phyloP scores from a whole-genome alignment of 495 filamentous ascomycete species.

The Xylaria intraflava region DNA sequence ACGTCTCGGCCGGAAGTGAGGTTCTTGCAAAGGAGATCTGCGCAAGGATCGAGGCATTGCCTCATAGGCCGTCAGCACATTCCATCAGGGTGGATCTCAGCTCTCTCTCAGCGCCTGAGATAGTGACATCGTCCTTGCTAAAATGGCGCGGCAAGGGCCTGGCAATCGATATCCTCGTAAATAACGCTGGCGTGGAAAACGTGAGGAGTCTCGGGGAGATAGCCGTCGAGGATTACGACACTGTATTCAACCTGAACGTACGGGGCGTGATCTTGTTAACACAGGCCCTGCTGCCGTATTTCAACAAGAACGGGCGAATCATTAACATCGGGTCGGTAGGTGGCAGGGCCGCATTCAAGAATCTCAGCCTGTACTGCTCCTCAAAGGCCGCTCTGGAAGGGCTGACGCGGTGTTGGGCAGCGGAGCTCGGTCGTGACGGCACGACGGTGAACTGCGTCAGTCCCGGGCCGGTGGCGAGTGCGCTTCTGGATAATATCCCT shows the following conservation, averaged over 20 bases:
- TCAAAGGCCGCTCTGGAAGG: constrained; percentile 66
- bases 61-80: constrained; percentile 15
- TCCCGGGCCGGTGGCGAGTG: constrained; percentile 57
- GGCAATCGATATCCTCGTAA: constrained; percentile 57
- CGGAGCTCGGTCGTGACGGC: constrained; percentile 53
- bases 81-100: constrained; percentile 12
- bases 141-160: constrained; percentile 12
- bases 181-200: constrained; percentile 50
- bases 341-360: constrained; percentile 33
- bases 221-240: constrained; percentile 54
- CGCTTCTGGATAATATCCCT: constrained; percentile 49
- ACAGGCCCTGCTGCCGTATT: constrained; percentile 47
- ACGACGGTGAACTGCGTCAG: constrained; percentile 59
- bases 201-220: constrained; percentile 45
- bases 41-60: constrained; percentile 25
- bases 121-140: neutral
- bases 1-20: constrained; percentile 34
- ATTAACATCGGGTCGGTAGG: constrained; percentile 51
- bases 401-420: constrained; percentile 54
- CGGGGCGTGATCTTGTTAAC: constrained; percentile 58
- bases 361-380: constrained; percentile 44
- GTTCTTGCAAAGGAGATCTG: constrained; percentile 25
- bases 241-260: constrained; percentile 49
- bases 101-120: constrained; percentile 8
- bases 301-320: constrained; percentile 42